Base-by-base conservation (phyloP, 164 flowering plant genomes). In the Warburgia ugandensis region DNA sequence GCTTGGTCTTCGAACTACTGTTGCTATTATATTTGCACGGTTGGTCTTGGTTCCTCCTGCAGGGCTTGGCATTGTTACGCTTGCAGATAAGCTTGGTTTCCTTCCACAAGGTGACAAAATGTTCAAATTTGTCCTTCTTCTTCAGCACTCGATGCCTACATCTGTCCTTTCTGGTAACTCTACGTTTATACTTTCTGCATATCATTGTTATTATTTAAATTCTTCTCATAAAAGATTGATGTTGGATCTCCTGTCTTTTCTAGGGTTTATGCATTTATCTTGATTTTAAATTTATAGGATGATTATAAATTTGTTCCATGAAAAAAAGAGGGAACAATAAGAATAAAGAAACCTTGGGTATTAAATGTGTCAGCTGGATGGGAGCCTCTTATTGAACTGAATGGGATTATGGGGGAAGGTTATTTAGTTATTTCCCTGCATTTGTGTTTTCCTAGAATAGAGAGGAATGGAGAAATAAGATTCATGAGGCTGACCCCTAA, bases 71-170 rank as follows among this genome's bases (percentile, higher is more conserved):
- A 81, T 89, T 62, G 96, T 92, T 38, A 82, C 47, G 53, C 45
- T 84, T 60, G 97, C 99, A 48, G 99, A 88, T 66, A 82, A 72
- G 64, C 86, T 92, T 29, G 97, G 96, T 19, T 79, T 86, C 70
- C 80, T 92, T 48, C 99, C 97, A 26, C 55, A 86, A 11, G 87
- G 71, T 16, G 96, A 92, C 63, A 86, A 84, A 71, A 88, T 92
- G 97, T 92, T 92, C 58, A 69, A 75, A 29, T 92, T 92, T 59
- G 77, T 92, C 61, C 78, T 84, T 9, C 96, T 92, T 21, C 92
- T 92, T 31, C 99, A 92, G 64, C 90, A 92, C 61, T 62, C 95
- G 27, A 92, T 92, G 99, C 99, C 99, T 20, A 92, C 99, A 52
- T 92, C 99, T 32, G 84, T 92, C 50, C 95, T 89, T 44, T 68